Evolutionary conservation across 306 rosid species (phyloP).

Genomic region (Quercus parvula): DNA sequence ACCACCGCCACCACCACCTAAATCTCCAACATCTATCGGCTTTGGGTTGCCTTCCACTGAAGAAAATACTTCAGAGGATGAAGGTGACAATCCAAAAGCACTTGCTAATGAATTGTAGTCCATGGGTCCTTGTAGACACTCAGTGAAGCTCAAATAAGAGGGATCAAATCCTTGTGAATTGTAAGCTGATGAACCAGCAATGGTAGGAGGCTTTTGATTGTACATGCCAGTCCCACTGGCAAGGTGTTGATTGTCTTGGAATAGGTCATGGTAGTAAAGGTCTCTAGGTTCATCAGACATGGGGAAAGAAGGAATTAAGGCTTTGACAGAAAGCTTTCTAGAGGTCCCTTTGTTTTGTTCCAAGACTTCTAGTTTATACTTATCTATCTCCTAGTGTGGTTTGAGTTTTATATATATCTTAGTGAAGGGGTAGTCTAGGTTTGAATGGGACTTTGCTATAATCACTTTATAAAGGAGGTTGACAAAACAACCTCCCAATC

Average conservation of each 20-base stretch:
- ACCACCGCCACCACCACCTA: constrained; percentile 11
- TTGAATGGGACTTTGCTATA: constrained; percentile 51
- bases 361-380: constrained; percentile 3
- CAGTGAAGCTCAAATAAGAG: constrained; percentile 48
- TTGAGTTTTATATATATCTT: constrained; percentile 26
- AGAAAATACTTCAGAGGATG: constrained; percentile 54
- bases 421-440: constrained; percentile 38
- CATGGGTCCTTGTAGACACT: constrained; percentile 51
- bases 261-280: constrained; percentile 42
- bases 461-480: constrained; percentile 67
- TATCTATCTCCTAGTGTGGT: constrained; percentile 2
- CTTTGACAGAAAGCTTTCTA: neutral
- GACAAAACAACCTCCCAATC: constrained; percentile 71
- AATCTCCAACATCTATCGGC: constrained; percentile 12
- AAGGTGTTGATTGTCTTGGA: constrained; percentile 35
- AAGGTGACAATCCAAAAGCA: constrained; percentile 65
- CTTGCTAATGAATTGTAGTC: constrained; percentile 56
- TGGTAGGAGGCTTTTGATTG: constrained; percentile 28
- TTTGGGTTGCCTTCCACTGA: constrained; percentile 43
- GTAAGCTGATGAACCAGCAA: constrained; percentile 27
- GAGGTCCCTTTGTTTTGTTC: constrained; percentile 6
- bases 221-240: constrained; percentile 26
- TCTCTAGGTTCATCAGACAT: constrained; percentile 67
- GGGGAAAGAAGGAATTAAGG: constrained; percentile 22
- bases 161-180: constrained; percentile 44